Base-by-base conservation (phyloP, 2,329 filamentous ascomycete species). In the Colletotrichum sp. region DNA sequence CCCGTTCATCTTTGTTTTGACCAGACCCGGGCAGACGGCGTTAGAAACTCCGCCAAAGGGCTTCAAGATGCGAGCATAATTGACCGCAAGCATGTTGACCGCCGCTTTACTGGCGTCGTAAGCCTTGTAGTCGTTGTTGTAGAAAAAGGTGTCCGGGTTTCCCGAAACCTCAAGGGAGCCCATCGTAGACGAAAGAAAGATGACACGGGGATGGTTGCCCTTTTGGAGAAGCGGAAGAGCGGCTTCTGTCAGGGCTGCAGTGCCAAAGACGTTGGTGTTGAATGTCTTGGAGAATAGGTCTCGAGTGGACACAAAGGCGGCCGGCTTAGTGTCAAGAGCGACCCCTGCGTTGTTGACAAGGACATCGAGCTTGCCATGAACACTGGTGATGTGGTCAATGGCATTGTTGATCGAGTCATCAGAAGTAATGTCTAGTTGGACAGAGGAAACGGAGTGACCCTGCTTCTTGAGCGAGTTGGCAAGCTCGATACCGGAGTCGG, bases 101-200 rank as follows among this genome's bases (percentile, higher is more conserved):
- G 86, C 87, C 2, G 86, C 84, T 76, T 88, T 88, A 79, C 84
- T 87, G 6, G 80, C 77, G 15, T 84, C 79, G 69, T 88, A 88
- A 1, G 81, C 79, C 39, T 81, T 84, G 63, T 80, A 83, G 7
- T 83, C 81, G 18, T 78, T 75, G 2, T 66, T 70, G 62, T 84
- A 84, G 12, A 71, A 82, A 2, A 69, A 28, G 0, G 77, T 83
- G 0, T 72, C 77, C 60, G 80, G 79, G 69, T 87, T 82, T 1
- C 78, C 76, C 0, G 83, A 75, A 16, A 79, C 66, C 0, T 77
- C 67, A 3, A 88, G 57, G 9, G 84, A 85, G 1, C 83, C 86
- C 78, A 86, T 82, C 5, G 77, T 68, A 24, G 82, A 85, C 0
- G 82, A 83, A 1, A 88, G 83, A 66, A 87, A 88, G 1, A 88